These are phyloP conservation scores for Boletus rubescentipes DNA, from an alignment of 768 basidiomycete genomes.

Conservation along the genomic window DNA sequence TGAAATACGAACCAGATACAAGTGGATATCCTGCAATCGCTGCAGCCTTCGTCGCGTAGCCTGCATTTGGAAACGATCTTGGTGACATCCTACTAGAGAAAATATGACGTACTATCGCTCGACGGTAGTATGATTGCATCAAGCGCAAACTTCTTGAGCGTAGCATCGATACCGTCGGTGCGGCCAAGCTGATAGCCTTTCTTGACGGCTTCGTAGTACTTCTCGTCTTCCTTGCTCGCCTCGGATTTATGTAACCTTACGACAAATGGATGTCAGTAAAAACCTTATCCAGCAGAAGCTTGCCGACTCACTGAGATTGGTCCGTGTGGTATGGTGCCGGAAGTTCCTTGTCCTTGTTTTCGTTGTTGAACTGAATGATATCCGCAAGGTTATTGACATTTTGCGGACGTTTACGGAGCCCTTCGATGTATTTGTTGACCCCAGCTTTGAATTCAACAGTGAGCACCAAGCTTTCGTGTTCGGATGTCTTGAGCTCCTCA, in stretches of 20 bases:
- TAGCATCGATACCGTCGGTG: conserved; percentile 54
- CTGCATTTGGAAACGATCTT: conserved; percentile 1
- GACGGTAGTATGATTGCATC: conserved; percentile 53
- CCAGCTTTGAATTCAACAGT: conserved; percentile 63
- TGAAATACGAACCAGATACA: conserved; percentile 27
- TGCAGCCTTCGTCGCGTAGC: conserved; percentile 28
- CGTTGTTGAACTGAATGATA: conserved; percentile 55
- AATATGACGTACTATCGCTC: conserved; percentile 10
- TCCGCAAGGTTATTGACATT: conserved; percentile 56
- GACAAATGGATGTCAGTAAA: background rate
- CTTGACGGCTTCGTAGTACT: conserved; percentile 45
- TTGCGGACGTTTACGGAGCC: conserved; percentile 51
- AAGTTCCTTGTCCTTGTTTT: conserved; percentile 50
- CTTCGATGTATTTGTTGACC: conserved; percentile 47
- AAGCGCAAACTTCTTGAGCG: conserved; percentile 43
- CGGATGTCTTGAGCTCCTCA: conserved; percentile 45
- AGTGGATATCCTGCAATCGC: conserved; percentile 40
- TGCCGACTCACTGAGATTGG: conserved; percentile 34
- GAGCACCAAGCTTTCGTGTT: conserved; percentile 53
- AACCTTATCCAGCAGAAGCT: background rate
- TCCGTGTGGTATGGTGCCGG: conserved; percentile 33
- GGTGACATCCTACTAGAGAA: background rate
- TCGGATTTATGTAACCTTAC: conserved; percentile 24
- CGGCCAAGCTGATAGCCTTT: conserved; percentile 48
- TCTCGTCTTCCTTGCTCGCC: conserved; percentile 25